Conservation (phyloP, 2,329 filamentous ascomycete species). For the Pseudogymnoascus sp. region DNA sequence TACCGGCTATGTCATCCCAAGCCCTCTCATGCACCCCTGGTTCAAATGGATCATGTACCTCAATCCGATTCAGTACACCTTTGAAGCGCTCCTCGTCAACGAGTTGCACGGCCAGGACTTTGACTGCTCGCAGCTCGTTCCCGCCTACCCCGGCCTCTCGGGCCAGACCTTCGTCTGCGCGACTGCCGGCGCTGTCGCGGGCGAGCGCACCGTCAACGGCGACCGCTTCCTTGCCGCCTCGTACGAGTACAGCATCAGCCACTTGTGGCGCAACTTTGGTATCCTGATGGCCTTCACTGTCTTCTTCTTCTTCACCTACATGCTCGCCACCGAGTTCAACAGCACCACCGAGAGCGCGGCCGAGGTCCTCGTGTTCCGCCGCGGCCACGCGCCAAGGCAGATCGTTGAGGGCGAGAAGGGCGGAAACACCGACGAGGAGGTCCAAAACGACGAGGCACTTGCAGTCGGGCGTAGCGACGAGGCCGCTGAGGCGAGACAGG, state of each 20-base stretch:
- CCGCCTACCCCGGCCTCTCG: constrained; percentile 12
- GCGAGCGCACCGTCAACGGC: constrained; percentile 43
- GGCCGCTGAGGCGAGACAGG: constrained; percentile 14
- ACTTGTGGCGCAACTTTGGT: constrained; percentile 63
- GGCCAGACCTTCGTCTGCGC: constrained; percentile 44
- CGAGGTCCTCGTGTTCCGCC: constrained; percentile 67
- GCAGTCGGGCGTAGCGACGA: constrained; percentile 2
- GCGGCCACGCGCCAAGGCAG: constrained; percentile 44
- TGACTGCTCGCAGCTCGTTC: constrained; percentile 19
- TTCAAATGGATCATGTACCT: constrained; percentile 74
- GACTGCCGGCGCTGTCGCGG: constrained; percentile 46
- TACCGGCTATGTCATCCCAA: constrained; percentile 32
- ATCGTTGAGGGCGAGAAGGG: constrained; percentile 27
- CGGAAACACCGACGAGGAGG: constrained; percentile 22
- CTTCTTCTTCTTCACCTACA: constrained; percentile 55
- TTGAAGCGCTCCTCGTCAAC: constrained; percentile 70
- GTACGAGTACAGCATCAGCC: constrained; percentile 46
- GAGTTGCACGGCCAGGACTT: constrained; percentile 48
- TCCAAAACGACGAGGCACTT: constrained; percentile 22
- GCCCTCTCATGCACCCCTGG: constrained; percentile 62
- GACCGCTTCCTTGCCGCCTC: constrained; percentile 46
- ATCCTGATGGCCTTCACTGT: constrained; percentile 56
- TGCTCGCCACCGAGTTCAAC: constrained; percentile 54
- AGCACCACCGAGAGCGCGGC: constrained; percentile 65
- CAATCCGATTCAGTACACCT: constrained; percentile 67